phyloP scores from a whole-genome alignment of 345 rosid genomes.

The Mangifera indica region DNA sequence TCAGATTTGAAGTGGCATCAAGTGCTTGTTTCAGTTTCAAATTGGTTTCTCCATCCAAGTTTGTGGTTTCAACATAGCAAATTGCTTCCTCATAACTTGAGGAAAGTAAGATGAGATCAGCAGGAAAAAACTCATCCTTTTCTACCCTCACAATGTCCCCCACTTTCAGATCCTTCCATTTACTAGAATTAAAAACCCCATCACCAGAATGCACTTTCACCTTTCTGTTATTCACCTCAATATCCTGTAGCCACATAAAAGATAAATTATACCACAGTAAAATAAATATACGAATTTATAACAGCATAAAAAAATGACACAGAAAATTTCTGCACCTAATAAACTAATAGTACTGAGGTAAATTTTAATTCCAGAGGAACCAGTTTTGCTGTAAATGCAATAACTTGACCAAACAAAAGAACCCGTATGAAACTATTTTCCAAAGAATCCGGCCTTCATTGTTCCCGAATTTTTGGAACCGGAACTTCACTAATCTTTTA shows the following conservation, averaged over 20 bases:
- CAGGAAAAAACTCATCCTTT: constrained; percentile 93
- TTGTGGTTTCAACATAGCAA: constrained; percentile 94
- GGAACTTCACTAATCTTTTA: background rate
- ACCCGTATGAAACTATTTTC: background rate
- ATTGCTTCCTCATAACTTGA: constrained; percentile 86
- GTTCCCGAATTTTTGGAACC: background rate
- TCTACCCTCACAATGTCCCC: constrained; percentile 90
- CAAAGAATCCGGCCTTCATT: background rate
- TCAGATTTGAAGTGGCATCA: constrained; percentile 55
- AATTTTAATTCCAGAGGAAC: background rate
- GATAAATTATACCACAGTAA: background rate
- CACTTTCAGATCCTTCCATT: constrained; percentile 84
- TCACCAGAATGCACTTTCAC: constrained; percentile 61
- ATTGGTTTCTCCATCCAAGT: constrained; percentile 96
- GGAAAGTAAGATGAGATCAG: constrained; percentile 83
- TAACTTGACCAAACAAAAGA: background rate
- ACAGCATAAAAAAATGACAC: background rate
- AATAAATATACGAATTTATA: background rate
- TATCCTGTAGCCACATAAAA: constrained; percentile 50
- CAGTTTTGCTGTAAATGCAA: background rate
- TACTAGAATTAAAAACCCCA: constrained; percentile 54
- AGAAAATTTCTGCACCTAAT: background rate
- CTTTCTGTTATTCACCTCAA: constrained; percentile 64
- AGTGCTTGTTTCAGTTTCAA: constrained; percentile 80
- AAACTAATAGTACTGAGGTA: background rate